These are phyloP conservation scores for Macrolepiota dolichaula DNA, from an alignment of 768 basidiomycete species.

Conservation along the genomic window DNA sequence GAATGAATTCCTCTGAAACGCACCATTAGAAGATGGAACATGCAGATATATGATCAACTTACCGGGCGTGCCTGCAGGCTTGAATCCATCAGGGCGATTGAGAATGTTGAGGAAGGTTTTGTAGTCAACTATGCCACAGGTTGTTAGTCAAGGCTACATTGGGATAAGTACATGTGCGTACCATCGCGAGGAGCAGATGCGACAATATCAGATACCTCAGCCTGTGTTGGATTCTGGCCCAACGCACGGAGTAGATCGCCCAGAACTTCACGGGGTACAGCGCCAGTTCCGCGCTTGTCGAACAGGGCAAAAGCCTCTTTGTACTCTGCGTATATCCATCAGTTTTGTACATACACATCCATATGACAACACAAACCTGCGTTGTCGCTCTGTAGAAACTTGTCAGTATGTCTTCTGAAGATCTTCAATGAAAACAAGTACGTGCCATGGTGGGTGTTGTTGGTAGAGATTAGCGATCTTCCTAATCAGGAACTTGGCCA, in stretches of 20 bases:
- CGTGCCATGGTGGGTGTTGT: conserved; percentile 28
- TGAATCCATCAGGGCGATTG: conserved; percentile 94
- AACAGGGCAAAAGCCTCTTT: conserved; percentile 97
- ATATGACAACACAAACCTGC: conserved; percentile 15
- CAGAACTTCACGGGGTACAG: conserved; percentile 82
- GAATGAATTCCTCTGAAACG: conserved; percentile 85
- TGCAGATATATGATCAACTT: conserved; percentile 18
- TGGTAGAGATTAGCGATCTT: conserved; percentile 9
- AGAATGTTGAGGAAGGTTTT: conserved; percentile 87
- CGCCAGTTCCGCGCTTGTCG: conserved; percentile 93
- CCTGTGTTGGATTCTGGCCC: conserved; percentile 99
- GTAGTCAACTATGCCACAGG: conserved; percentile 69
- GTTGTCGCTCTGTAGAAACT: conserved; percentile 17
- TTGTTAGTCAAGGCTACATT: conserved; percentile 1
- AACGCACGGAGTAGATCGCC: conserved; percentile 92
- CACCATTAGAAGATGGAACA: neutral
- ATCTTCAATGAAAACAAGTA: neutral
- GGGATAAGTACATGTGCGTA: conserved; percentile 24
- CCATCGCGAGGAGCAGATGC: conserved; percentile 72
- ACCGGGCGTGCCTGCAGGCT: conserved; percentile 96
- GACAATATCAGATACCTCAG: conserved; percentile 88
- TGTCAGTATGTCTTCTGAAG: neutral
- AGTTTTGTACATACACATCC: neutral
- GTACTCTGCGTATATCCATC: conserved; percentile 64
- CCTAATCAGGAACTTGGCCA: conserved; percentile 7